Percentiles rank a stretch among this genome's conserved stretches.
Conservation (phyloP, 805 yeast genomes). For the Hanseniaspora clermontiae region DNA sequence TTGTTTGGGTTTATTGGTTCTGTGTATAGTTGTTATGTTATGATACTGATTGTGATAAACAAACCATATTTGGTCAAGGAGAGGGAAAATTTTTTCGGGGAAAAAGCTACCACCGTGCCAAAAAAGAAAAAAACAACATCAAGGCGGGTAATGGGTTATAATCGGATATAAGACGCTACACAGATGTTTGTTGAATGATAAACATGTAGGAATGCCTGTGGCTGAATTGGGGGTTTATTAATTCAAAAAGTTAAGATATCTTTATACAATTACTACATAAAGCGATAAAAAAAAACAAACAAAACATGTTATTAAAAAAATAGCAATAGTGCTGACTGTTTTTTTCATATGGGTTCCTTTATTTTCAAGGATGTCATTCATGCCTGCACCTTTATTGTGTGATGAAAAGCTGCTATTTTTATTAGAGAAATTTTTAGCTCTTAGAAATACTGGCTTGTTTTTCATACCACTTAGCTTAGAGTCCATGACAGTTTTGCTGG, state of each 20-base stretch:
- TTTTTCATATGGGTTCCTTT: background rate
- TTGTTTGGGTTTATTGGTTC: constrained; percentile 14
- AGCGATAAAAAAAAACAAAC: too few relatives aligned
- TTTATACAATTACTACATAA: too few relatives aligned
- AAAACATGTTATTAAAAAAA: background rate
- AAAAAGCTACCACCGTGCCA: background rate
- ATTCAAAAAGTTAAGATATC: too few relatives aligned
- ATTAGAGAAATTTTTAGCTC: constrained; percentile 22
- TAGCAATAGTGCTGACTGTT: background rate
- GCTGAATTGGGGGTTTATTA: too few relatives aligned
- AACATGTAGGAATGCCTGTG: too few relatives aligned
- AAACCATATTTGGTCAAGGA: background rate
- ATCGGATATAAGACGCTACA: background rate
- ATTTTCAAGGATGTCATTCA: background rate
- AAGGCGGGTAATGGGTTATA: background rate
- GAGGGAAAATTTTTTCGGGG: background rate
- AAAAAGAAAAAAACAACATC: background rate
- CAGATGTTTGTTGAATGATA: too few relatives aligned
- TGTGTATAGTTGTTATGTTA: background rate
- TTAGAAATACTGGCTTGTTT: constrained; percentile 32
- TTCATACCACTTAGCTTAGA: constrained; percentile 23
- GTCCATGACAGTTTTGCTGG: background rate
- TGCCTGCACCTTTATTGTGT: background rate
- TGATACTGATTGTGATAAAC: background rate
- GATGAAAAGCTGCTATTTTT: background rate